Evolutionary conservation across 176 grass and related monocot genomes (phyloP).

Genomic region (Dactylis glomerata): DNA sequence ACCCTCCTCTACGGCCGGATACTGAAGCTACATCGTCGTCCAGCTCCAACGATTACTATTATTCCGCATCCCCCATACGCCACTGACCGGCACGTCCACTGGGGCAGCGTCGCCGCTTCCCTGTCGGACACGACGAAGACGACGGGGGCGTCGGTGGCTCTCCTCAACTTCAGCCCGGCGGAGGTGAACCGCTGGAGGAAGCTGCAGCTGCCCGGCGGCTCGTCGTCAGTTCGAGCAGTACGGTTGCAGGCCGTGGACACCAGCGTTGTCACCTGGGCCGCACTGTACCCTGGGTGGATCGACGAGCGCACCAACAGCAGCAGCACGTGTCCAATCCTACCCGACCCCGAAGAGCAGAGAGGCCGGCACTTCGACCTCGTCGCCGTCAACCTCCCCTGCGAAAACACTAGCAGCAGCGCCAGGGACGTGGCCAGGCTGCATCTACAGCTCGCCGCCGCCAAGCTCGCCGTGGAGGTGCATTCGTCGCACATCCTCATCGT

Average conservation of each 20-base stretch:
- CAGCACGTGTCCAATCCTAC: conserved; percentile 51
- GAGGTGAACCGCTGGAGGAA: conserved; percentile 47
- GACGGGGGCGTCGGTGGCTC: neutral
- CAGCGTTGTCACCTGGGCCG: conserved; percentile 48
- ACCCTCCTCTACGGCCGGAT: conserved; percentile 4
- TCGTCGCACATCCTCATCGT: neutral
- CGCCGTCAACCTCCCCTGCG: conserved; percentile 66
- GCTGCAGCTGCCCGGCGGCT: neutral
- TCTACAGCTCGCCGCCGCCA: conserved; percentile 66
- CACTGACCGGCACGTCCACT: conserved; percentile 33
- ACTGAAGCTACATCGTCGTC: neutral
- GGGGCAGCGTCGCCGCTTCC: conserved; percentile 39
- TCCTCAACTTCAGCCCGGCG: conserved; percentile 68
- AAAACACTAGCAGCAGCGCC: neutral
- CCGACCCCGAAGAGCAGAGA: conserved; percentile 20
- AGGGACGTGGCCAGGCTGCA: conserved; percentile 81
- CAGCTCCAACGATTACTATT: neutral
- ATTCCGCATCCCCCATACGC: conserved; percentile 23
- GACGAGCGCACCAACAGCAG: conserved; percentile 35
- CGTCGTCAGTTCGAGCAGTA: conserved; percentile 12
- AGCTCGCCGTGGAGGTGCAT: conserved; percentile 30
- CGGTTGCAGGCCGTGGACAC: conserved; percentile 31
- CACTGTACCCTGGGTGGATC: conserved; percentile 71
- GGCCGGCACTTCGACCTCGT: conserved; percentile 46
- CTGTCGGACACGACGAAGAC: neutral